Conservation (phyloP, 2,329 filamentous ascomycete genomes). For the Fonsecaea pedrosoi region DNA sequence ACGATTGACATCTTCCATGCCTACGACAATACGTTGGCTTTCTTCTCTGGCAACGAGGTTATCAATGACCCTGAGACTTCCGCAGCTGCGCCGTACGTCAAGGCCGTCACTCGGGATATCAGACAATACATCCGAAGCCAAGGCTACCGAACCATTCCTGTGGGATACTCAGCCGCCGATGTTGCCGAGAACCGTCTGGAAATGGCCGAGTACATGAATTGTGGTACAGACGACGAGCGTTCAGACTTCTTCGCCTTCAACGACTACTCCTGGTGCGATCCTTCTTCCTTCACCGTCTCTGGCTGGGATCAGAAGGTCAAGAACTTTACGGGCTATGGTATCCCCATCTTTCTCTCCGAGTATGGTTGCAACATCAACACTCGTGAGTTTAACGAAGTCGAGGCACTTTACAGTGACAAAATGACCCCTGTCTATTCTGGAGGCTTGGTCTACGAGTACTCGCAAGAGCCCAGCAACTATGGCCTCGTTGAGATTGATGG, state of each 20-base stretch:
- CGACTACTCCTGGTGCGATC: constrained; percentile 85
- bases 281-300: constrained; percentile 70
- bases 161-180: constrained; percentile 79
- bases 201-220: constrained; percentile 93
- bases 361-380: constrained; percentile 86
- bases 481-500: constrained; percentile 75
- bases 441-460: constrained; percentile 95
- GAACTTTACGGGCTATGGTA: constrained; percentile 83
- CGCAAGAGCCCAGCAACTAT: constrained; percentile 76
- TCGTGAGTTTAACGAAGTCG: constrained; percentile 81
- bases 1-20: constrained; percentile 83
- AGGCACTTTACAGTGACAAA: constrained; percentile 76
- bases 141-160: constrained; percentile 70
- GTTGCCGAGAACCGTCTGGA: constrained; percentile 84
- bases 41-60: constrained; percentile 83
- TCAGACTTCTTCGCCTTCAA: constrained; percentile 91
- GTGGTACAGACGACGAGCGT: constrained; percentile 80
- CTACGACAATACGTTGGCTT: constrained; percentile 86
- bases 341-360: constrained; percentile 93
- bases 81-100: constrained; percentile 73
- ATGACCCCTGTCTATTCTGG: constrained; percentile 95
- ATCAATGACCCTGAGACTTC: constrained; percentile 74
- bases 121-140: constrained; percentile 71
- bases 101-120: constrained; percentile 79
- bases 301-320: constrained; percentile 89